Percentiles rank a stretch among this genome's conserved stretches.
Conservation (phyloP, 1,284 basidiomycete genomes). For the Bothia castanella region DNA sequence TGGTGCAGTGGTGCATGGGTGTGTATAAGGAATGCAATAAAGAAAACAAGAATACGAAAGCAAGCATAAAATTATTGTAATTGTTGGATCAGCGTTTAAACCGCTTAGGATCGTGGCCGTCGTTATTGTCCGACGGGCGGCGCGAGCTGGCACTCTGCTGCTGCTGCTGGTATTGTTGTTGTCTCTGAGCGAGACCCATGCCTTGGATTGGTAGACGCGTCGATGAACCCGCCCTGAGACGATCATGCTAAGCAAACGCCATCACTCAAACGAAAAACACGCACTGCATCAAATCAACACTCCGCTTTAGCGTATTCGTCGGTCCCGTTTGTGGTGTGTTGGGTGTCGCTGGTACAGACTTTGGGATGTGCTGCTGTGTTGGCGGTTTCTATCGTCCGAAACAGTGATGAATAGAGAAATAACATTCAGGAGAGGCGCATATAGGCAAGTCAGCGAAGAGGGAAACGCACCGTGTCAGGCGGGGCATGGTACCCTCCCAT, state of each 20-base stretch:
- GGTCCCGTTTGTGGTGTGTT: slow-evolving; percentile 10
- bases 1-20: neutral
- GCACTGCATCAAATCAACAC: slow-evolving; percentile 40
- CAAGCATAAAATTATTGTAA: neutral
- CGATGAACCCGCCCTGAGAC: slow-evolving; percentile 11
- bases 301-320: slow-evolving; percentile 36
- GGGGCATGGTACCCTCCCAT: slow-evolving; percentile 55
- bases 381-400: slow-evolving; percentile 6
- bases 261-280: slow-evolving; percentile 10
- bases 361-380: neutral
- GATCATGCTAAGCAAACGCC: neutral
- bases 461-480: slow-evolving; percentile 38
- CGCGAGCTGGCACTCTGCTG: slow-evolving; percentile 13
- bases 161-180: too few species aligned
- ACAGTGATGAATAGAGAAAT: too few species aligned
- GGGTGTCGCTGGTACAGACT: neutral
- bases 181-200: slow-evolving; percentile 44
- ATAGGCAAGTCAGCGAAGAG: neutral
- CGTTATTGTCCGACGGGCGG: slow-evolving; percentile 41
- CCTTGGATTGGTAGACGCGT: slow-evolving; percentile 35
- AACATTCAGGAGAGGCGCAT: slow-evolving; percentile 7
- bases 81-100: slow-evolving; percentile 35
- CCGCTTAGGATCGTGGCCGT: slow-evolving; percentile 49
- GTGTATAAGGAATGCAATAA: neutral
- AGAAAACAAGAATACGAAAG: neutral